A percentile compares a stretch with the other conserved stretches of the same genome.
Evolutionary conservation across 495 filamentous ascomycete species (phyloP).

Genomic region (Penicillium pancosmium): DNA sequence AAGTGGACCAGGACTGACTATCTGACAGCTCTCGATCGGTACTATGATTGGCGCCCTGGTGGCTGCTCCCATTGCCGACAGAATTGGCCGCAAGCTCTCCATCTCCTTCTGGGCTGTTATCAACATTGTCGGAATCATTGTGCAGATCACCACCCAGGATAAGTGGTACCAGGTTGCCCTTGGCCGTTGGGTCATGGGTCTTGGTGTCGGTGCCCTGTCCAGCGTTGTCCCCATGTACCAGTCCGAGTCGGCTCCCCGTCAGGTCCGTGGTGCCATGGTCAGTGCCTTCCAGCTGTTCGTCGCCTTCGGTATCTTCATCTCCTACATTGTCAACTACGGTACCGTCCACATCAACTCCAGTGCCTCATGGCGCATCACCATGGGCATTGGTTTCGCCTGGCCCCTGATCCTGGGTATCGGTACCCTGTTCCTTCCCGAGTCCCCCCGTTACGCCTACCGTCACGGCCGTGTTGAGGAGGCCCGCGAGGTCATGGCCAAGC

Average conservation of each 20-base stretch:
- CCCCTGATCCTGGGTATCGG: constrained; percentile 71
- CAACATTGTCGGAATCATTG: constrained; percentile 68
- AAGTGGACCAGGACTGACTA: constrained; percentile 13
- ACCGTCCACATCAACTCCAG: constrained; percentile 58
- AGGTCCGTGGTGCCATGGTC: constrained; percentile 69
- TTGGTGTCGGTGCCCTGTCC: constrained; percentile 71
- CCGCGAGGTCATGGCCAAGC: constrained; percentile 65
- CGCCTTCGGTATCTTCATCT: constrained; percentile 81
- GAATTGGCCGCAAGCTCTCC: constrained; percentile 54
- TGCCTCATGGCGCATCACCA: constrained; percentile 77
- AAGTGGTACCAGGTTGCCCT: constrained; percentile 58
- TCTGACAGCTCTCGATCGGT: constrained; percentile 59
- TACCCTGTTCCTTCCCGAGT: constrained; percentile 73
- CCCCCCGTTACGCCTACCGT: constrained; percentile 70
- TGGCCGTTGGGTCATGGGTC: constrained; percentile 63
- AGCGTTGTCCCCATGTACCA: constrained; percentile 77
- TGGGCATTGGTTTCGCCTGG: constrained; percentile 78
- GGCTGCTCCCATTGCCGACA: constrained; percentile 59
- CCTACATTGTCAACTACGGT: constrained; percentile 81
- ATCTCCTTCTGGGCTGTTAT: constrained; percentile 61
- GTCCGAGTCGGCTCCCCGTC: constrained; percentile 65
- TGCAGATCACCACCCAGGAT: constrained; percentile 62
- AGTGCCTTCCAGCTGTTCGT: constrained; percentile 85
- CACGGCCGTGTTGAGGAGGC: constrained; percentile 67
- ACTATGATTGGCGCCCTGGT: constrained; percentile 69